Percentiles rank a stretch among this genome's conserved stretches.
Conservation (phyloP, 78 protist species). For the Dictyostelium brefeldianum region DNA sequence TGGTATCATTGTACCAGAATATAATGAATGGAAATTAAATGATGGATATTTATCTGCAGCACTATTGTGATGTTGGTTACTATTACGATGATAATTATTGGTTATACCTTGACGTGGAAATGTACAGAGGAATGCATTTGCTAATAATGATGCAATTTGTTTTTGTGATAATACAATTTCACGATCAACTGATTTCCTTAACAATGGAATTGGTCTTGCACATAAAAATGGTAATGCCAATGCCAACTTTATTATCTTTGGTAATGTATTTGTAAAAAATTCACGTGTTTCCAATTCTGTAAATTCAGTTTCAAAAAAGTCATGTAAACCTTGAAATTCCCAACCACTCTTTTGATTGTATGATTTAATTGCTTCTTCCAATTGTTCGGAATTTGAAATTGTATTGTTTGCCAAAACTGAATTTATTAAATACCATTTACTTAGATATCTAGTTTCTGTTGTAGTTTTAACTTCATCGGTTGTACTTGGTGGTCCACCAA, state of each 20-base stretch:
- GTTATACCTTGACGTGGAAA: constrained; percentile 67
- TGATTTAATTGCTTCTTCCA: constrained; percentile 58
- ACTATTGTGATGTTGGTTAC: neutral
- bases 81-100: too few species aligned
- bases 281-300: constrained; percentile 33
- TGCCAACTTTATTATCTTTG: constrained; percentile 65
- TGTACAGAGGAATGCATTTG: constrained; percentile 83
- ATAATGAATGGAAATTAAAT: constrained; percentile 69
- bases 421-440: constrained; percentile 69
- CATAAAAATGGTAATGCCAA: constrained; percentile 61
- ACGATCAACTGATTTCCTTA: constrained; percentile 26
- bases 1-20: constrained; percentile 28
- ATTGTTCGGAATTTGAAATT: constrained; percentile 38
- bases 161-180: constrained; percentile 68
- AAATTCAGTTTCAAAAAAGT: constrained; percentile 66
- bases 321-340: constrained; percentile 64
- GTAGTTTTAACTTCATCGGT: neutral
- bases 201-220: constrained; percentile 68
- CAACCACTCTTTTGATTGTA: constrained; percentile 15
- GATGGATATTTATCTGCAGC: constrained; percentile 22
- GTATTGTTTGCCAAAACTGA: constrained; percentile 8
- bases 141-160: constrained; percentile 68
- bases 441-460: constrained; percentile 24
- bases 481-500: neutral
- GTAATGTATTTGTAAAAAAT: constrained; percentile 67